Evolutionary conservation across 1,284 basidiomycete species (phyloP).

Genomic region (Tilletia indica): DNA sequence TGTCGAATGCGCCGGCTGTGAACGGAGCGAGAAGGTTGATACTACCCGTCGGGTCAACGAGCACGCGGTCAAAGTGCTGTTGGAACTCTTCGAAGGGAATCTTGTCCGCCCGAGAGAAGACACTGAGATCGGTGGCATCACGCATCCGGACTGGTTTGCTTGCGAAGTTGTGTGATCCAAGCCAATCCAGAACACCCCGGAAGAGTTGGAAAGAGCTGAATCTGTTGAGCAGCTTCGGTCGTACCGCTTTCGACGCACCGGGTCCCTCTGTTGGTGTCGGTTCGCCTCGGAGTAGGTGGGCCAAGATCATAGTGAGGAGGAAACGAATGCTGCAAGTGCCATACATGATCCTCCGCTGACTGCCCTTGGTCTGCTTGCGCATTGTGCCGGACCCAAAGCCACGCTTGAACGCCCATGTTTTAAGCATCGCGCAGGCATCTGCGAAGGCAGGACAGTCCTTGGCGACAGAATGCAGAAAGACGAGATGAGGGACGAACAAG

Average conservation of each 20-base stretch:
- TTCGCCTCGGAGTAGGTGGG: conserved; percentile 54
- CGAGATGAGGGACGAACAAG: conserved; percentile 68
- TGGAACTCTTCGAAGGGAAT: conserved; percentile 56
- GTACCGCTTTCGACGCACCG: conserved; percentile 57
- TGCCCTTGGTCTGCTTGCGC: conserved; percentile 27
- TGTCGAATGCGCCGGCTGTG: conserved; percentile 64
- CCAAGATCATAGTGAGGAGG: conserved; percentile 59
- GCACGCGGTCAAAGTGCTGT: conserved; percentile 58
- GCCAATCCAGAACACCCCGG: conserved; percentile 73
- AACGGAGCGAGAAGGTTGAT: conserved; percentile 68
- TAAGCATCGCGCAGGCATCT: conserved; percentile 75
- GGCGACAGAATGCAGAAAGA: conserved; percentile 69
- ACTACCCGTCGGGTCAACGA: conserved; percentile 77
- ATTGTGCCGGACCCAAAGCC: conserved; percentile 63
- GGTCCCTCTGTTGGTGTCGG: conserved; percentile 58
- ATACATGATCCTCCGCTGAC: conserved; percentile 63
- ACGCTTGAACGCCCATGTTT: conserved; percentile 86
- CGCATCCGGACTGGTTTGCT: conserved; percentile 68
- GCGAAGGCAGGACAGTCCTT: conserved; percentile 67
- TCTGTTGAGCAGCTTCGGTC: conserved; percentile 64
- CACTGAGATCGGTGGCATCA: conserved; percentile 17
- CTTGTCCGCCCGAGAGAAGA: conserved; percentile 40
- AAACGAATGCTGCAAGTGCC: conserved; percentile 65
- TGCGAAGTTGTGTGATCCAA: conserved; percentile 69
- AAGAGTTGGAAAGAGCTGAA: conserved; percentile 84